Percentiles rank a stretch among this genome's conserved stretches.
phyloP scores from a whole-genome alignment of 345 rosid genomes.

The Heritiera littoralis region DNA sequence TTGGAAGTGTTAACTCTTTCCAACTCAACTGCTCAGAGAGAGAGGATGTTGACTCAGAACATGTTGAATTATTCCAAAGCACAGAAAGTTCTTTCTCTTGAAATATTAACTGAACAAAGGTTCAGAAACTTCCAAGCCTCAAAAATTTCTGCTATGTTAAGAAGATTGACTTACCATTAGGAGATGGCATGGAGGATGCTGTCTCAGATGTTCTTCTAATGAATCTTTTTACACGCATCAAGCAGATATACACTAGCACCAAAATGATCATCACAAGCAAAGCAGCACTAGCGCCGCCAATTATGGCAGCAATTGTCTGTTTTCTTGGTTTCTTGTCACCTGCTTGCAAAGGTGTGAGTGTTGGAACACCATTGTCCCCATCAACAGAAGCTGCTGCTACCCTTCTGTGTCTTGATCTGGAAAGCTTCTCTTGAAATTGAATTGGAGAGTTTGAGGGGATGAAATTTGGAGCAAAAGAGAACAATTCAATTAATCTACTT shows the following conservation, averaged over 20 bases:
- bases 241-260: conserved; percentile 38
- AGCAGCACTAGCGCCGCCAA: conserved; percentile 42
- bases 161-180: conserved; percentile 31
- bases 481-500: conserved; percentile 12
- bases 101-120: no score
- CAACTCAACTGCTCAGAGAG: conserved; percentile 32
- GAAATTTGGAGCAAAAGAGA: conserved; percentile 28
- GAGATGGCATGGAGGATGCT: conserved; percentile 39
- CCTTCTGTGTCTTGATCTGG: conserved; percentile 32
- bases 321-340: conserved; percentile 35
- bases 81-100: no score
- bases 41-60: no score
- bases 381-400: conserved; percentile 28
- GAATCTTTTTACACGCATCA: conserved; percentile 36
- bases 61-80: background rate
- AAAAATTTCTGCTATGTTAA: background rate
- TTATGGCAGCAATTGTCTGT: conserved; percentile 39
- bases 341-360: conserved; percentile 38
- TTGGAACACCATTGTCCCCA: conserved; percentile 39
- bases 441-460: conserved; percentile 21
- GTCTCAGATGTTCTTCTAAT: conserved; percentile 32
- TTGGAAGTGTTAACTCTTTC: conserved; percentile 29
- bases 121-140: no score
- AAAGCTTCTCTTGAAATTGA: conserved; percentile 30
- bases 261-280: conserved; percentile 36